phyloP scores from a whole-genome alignment of 768 basidiomycete species.

The Pleurotus platypus region DNA sequence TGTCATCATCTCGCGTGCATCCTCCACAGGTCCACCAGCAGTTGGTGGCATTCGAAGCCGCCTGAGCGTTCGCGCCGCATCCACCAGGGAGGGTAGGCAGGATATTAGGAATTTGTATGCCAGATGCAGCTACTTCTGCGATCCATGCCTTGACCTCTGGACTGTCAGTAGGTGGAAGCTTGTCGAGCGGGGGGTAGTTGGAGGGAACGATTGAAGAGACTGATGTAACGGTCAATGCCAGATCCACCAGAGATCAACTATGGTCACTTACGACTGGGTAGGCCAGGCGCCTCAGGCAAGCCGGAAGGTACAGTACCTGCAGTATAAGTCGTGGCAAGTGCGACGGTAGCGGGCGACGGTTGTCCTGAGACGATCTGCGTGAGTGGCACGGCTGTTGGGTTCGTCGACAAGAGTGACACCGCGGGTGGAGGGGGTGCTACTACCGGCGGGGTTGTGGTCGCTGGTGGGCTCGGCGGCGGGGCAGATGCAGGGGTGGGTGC shows the following conservation, averaged over 20 bases:
- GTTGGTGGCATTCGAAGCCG: slow-evolving; percentile 42
- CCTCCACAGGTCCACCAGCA: slow-evolving; percentile 84
- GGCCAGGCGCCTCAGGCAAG: slow-evolving; percentile 50
- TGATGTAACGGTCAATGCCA: neutral
- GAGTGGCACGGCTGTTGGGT: slow-evolving; percentile 60
- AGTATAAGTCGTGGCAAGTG: slow-evolving; percentile 41
- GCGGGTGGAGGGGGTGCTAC: slow-evolving; percentile 13
- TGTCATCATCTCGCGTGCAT: slow-evolving; percentile 61
- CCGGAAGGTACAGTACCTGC: slow-evolving; percentile 48
- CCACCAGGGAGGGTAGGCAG: slow-evolving; percentile 40
- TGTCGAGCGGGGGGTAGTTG: slow-evolving; percentile 66
- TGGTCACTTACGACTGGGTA: slow-evolving; percentile 44
- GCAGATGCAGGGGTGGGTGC: slow-evolving; percentile 15
- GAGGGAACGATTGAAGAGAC: slow-evolving; percentile 24
- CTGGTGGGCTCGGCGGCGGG: slow-evolving; percentile 1
- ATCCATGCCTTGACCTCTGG: slow-evolving; percentile 69
- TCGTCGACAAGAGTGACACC: slow-evolving; percentile 42
- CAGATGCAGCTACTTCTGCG: slow-evolving; percentile 50
- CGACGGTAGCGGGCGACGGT: slow-evolving; percentile 35
- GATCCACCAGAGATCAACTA: neutral
- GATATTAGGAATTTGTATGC: slow-evolving; percentile 55
- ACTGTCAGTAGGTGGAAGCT: slow-evolving; percentile 54
- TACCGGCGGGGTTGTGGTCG: neutral
- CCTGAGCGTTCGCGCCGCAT: slow-evolving; percentile 52
- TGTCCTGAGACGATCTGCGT: slow-evolving; percentile 41